Percentiles rank a stretch among this genome's conserved stretches.
phyloP scores from a whole-genome alignment of 768 basidiomycete genomes.

The Boletus reticulatus region DNA sequence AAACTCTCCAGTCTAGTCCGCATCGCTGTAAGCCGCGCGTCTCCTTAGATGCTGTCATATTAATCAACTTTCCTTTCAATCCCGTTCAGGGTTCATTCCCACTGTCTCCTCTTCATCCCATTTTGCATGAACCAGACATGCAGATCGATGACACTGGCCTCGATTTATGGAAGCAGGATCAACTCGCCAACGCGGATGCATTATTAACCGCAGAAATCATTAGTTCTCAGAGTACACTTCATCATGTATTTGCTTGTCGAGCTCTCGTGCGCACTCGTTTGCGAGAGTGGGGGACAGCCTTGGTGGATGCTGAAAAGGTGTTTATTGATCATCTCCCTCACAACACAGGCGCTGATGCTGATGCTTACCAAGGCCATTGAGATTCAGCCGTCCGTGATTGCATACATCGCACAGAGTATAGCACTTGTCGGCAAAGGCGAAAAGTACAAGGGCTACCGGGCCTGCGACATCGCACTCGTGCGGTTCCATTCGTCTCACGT shows the following conservation, averaged over 20 bases:
- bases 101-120: too few relatives aligned
- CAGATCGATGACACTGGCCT: background rate
- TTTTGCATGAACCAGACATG: background rate
- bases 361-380: background rate
- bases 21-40: background rate
- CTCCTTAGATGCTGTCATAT: background rate
- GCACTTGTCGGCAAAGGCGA: background rate
- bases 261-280: slow-evolving; percentile 2
- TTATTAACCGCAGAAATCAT: background rate
- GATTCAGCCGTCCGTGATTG: background rate
- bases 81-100: too few relatives aligned
- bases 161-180: background rate
- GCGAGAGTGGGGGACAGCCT: background rate
- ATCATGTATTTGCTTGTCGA: background rate
- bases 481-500: background rate
- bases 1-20: too few relatives aligned
- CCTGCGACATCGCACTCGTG: background rate
- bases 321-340: background rate
- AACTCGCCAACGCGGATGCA: background rate
- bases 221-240: background rate
- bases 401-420: background rate
- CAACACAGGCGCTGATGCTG: background rate
- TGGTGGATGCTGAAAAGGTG: background rate
- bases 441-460: background rate
- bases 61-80: too few relatives aligned